phyloP scores from a whole-genome alignment of 2,329 filamentous ascomycete genomes.

The Fusarium ambrosium region DNA sequence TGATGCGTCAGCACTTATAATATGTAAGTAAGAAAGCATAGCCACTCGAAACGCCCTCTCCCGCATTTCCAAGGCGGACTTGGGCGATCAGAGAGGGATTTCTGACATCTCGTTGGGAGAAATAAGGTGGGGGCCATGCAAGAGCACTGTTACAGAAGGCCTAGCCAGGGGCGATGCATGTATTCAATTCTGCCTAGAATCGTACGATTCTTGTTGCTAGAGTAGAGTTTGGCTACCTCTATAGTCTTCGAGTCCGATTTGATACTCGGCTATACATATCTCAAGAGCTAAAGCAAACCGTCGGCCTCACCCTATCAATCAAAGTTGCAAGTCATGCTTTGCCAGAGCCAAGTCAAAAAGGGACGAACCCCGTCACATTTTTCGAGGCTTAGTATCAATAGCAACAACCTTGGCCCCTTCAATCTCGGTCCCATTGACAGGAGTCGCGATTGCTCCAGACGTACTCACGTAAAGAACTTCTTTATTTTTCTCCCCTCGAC shows the following conservation, averaged over 20 bases:
- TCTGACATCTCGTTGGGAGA: background rate
- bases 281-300: background rate
- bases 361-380: background rate
- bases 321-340: background rate
- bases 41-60: background rate
- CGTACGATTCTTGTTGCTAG: background rate
- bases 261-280: background rate
- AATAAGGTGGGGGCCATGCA: background rate
- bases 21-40: background rate
- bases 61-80: background rate
- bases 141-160: background rate
- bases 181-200: background rate
- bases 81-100: background rate
- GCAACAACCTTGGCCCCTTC: constrained; percentile 41
- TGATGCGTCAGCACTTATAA: background rate
- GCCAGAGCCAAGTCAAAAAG: background rate
- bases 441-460: constrained; percentile 26
- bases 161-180: background rate
- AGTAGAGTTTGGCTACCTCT: background rate
- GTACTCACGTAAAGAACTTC: constrained; percentile 31
- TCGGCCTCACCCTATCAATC: background rate
- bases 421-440: constrained; percentile 28
- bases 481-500: constrained; percentile 18
- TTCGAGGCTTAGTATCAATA: background rate
- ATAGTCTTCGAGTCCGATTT: background rate